Base-by-base conservation (phyloP, 75 land plant genomes). In the Picea glauca region DNA sequence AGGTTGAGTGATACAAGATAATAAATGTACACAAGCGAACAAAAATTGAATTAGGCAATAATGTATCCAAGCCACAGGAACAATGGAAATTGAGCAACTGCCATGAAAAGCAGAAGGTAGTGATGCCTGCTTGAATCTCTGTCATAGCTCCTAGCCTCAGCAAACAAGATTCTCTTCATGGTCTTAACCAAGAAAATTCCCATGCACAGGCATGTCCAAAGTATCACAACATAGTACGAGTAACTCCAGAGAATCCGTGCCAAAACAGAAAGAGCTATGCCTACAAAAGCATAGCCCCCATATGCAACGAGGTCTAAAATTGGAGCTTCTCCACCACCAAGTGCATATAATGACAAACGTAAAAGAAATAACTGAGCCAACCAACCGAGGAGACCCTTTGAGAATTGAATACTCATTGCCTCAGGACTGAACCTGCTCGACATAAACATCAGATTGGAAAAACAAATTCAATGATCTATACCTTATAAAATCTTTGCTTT, bases 111-210 rank as follows among this genome's bases (percentile, higher is more conserved):
- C 66, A 92, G 67, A n/a, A 92, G 73, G 73, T 94, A 92, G 76
- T 94, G 87, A 13, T 85, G 88, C 80, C 80, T 89, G 81, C 93
- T 94, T 7, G 98, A 87, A 62, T 93, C 98, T 85, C 90, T 84
- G 58, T 87, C 87, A 78, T 82, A 88, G 77, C 88, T 89, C 81
- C 91, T 81, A 15, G 82, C 91, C 76, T 89, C 91, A 6, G 92
- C 87, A 78, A 91, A 81, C 11, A 86, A 75, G 32, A 91, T 74
- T 58, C 95, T 84, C 77, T 93, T 91, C 90, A 91, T 87, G 0
- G 90, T 91, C 77, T 85, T 93, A 78, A 89, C 98, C 74, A 94
- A 81, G 78, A 94, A 93, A 33, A 84, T 78, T 20, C 82, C 95
- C 93, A 88, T 91, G 64, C 93, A 94, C 1, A 90, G 35, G 60